These are phyloP conservation scores for Exophiala aquamarina DNA, from an alignment of 2,329 filamentous ascomycete genomes.

Conservation along the genomic window DNA sequence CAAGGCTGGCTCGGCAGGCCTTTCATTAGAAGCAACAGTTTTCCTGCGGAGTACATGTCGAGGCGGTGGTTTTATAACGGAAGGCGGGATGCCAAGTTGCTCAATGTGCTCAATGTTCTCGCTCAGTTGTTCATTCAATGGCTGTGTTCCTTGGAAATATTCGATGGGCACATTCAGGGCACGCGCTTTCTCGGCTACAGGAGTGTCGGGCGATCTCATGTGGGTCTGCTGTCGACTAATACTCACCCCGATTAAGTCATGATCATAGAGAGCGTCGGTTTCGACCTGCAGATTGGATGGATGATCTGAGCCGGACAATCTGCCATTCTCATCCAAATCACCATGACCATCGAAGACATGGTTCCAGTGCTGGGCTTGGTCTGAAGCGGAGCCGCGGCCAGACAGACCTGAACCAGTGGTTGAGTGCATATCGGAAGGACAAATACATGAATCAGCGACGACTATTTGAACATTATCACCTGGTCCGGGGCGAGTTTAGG, in stretches of 20 bases:
- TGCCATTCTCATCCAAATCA: constrained; percentile 4
- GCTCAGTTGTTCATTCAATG: constrained; percentile 7
- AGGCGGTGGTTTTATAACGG: constrained; percentile 3
- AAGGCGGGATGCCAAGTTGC: no score
- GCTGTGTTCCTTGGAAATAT: constrained; percentile 11
- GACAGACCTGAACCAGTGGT: constrained; percentile 14
- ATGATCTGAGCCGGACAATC: background rate
- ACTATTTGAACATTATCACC: no score
- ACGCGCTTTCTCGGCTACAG: constrained; percentile 59
- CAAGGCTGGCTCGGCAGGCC: background rate
- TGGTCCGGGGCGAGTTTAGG: no score
- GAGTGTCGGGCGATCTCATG: constrained; percentile 57
- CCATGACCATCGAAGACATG: constrained; percentile 6
- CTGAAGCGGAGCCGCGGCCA: constrained; percentile 14
- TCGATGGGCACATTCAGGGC: constrained; percentile 44
- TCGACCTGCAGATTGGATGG: constrained; percentile 4
- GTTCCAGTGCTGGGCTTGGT: constrained; percentile 5
- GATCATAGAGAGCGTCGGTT: constrained; percentile 16
- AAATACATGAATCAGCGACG: constrained; percentile 12
- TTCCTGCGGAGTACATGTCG: background rate
- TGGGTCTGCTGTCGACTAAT: constrained; percentile 58
- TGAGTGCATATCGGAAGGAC: constrained; percentile 13
- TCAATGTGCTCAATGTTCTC: background rate
- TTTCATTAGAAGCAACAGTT: constrained; percentile 1
- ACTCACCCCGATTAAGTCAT: constrained; percentile 56